Conservation (phyloP, 164 flowering plant species). For the Annona cherimola region DNA sequence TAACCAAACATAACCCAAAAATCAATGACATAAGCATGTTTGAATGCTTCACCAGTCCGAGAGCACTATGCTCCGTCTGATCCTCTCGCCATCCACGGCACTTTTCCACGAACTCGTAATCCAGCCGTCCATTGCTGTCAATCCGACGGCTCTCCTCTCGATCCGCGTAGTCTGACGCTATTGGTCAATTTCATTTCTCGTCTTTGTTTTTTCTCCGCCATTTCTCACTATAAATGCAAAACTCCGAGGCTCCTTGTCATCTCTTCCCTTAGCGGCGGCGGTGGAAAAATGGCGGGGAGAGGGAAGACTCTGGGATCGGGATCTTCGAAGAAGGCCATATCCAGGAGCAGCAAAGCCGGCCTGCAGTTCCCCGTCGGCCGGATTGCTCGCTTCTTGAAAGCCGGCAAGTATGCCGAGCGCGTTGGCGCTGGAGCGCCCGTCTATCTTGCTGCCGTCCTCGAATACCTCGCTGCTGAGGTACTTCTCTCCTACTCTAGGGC, state of each 20-base stretch:
- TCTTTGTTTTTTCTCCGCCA: background rate
- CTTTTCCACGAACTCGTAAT: too few relatives aligned
- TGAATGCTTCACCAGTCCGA: too few relatives aligned
- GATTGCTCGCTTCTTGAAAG: slow-evolving; percentile 39
- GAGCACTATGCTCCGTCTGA: too few relatives aligned
- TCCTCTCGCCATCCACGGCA: too few relatives aligned
- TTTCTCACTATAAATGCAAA: too few relatives aligned
- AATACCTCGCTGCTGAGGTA: slow-evolving; percentile 43
- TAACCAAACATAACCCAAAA: too few relatives aligned
- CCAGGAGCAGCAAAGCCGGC: slow-evolving; percentile 44
- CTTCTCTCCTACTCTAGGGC: background rate
- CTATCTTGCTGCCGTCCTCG: slow-evolving; percentile 38
- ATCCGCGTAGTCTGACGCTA: background rate
- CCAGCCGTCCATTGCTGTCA: background rate
- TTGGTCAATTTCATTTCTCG: background rate
- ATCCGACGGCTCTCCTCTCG: background rate
- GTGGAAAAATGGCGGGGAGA: slow-evolving; percentile 8
- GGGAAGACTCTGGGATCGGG: slow-evolving; percentile 18
- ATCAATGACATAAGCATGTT: too few relatives aligned
- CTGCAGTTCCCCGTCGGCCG: slow-evolving; percentile 48
- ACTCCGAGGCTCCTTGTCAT: background rate
- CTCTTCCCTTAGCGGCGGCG: background rate
- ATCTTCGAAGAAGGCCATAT: slow-evolving; percentile 30
- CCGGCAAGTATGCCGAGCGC: slow-evolving; percentile 46
- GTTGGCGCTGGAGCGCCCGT: slow-evolving; percentile 49